Evolutionary conservation across 169 alveolate species (phyloP), one percentile per base, ranked within the genome.

Genomic region (Eimeria tenella): DNA sequence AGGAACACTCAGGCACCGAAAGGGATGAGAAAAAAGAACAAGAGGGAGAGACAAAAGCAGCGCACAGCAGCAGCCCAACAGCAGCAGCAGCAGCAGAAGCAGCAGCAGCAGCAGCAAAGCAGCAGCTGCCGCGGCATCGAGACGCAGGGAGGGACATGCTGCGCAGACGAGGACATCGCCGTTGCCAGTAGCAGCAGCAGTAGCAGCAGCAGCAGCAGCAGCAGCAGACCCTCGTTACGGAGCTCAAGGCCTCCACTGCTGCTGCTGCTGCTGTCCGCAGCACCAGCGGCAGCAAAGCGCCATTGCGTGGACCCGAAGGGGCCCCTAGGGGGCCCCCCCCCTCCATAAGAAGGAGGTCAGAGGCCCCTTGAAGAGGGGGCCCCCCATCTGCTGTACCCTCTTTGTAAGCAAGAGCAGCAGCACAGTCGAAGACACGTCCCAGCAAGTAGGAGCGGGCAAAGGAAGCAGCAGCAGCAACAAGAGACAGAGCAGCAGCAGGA

Each of bases 381-480:
- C 58, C 75, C 56, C 83, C 83, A 49, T 31, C 55, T 8, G 23
- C 50, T 6, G 17, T 11, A 8, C 50, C 87, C 65, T 62, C 86
- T 62, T 50, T 8, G 23, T 2, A 10, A 11, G 87, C 87, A 15
- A 77, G 70, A 13, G 70, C 87, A 77, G 93, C 93, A 10, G 93
- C 93, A 79, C 84, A 56, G 68, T 87, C 93, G 55, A 65, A 87
- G 62, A 87, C 62, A 17, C 70, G 93, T 4, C 93, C 93, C 9
- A 74, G 6, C 49, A 87, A 17, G 65, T 65, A 87, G 17, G 93
- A 87, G 21, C 93, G 52, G 11, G 56, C 49, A 25, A 87, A 87
- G 1, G 93, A 87, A 17, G 93, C 93, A 11, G 50, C 79, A 11
- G 75, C 62, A 52, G 70, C 93, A 15, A 71, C 71, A 5, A 87